Evolutionary conservation across 371 early-diverging fungal genomes (phyloP).

Genomic region (Mortierella sp.): DNA sequence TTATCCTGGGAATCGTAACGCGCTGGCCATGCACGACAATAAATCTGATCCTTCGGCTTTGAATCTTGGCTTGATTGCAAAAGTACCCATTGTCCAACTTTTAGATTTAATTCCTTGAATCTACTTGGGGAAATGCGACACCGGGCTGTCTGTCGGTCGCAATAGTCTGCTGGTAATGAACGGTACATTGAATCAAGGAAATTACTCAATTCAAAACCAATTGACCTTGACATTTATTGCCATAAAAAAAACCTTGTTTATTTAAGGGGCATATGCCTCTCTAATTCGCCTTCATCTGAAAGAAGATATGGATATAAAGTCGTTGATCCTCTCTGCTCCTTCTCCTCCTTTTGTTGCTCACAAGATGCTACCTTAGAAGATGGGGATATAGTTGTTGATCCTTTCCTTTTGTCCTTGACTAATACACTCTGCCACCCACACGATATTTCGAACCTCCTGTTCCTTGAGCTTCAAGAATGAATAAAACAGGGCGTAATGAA

Average conservation of each 20-base stretch:
- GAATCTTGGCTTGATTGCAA: constrained; percentile 20
- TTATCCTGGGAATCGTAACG: constrained; percentile 33
- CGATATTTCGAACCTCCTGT: constrained; percentile 99
- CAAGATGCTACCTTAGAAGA: constrained; percentile 66
- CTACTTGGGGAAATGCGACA: constrained; percentile 44
- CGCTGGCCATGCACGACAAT: constrained; percentile 49
- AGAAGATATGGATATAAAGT: not conserved
- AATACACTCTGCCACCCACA: constrained; percentile 99
- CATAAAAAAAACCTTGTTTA: not conserved
- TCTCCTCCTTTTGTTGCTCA: not conserved
- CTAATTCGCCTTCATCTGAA: no score
- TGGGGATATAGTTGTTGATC: constrained; percentile 93
- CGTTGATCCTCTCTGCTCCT: not conserved
- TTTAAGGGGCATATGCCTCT: not conserved
- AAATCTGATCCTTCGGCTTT: constrained; percentile 24
- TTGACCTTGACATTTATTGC: not conserved
- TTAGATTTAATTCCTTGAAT: constrained; percentile 24
- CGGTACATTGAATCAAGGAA: constrained; percentile 26
- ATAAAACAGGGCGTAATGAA: constrained; percentile 97
- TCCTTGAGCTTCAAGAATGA: constrained; percentile 98
- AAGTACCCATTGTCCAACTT: constrained; percentile 48
- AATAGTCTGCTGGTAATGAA: constrained; percentile 45
- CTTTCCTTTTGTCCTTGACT: constrained; percentile 96
- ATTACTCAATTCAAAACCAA: not conserved
- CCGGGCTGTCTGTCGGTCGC: constrained; percentile 47